Evolutionary conservation across 768 basidiomycete species (phyloP).

Genomic region (Tylopilus rubrobrunneus): DNA sequence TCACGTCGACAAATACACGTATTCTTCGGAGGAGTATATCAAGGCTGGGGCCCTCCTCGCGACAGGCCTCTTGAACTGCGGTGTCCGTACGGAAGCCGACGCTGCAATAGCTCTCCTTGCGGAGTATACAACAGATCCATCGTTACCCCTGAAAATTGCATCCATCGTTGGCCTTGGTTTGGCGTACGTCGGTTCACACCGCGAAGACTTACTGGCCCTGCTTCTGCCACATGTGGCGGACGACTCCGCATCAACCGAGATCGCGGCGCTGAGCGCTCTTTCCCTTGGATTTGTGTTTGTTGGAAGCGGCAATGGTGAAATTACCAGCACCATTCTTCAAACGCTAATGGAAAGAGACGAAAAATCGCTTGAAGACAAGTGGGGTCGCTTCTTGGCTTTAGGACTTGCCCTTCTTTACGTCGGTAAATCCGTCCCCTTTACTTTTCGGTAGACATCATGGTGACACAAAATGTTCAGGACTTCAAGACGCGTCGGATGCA

Average conservation of each 20-base stretch:
- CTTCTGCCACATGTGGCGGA: slow-evolving; percentile 84
- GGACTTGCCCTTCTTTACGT: slow-evolving; percentile 89
- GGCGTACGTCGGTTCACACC: slow-evolving; percentile 91
- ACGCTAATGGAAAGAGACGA: slow-evolving; percentile 83
- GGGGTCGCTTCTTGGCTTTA: slow-evolving; percentile 87
- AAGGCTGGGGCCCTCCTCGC: slow-evolving; percentile 97
- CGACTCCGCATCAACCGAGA: slow-evolving; percentile 81
- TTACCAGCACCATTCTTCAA: slow-evolving; percentile 85
- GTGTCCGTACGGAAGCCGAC: slow-evolving; percentile 89
- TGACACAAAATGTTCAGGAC: slow-evolving; percentile 47
- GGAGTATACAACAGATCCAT: slow-evolving; percentile 87
- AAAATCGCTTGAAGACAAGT: slow-evolving; percentile 82
- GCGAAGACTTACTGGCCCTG: slow-evolving; percentile 74
- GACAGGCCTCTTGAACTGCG: slow-evolving; percentile 86
- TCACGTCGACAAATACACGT: slow-evolving; percentile 97
- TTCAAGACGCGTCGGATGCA: slow-evolving; percentile 93
- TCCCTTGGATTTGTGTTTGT: slow-evolving; percentile 94
- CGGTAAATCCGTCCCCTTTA: slow-evolving; percentile 45
- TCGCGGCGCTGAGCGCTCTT: slow-evolving; percentile 79
- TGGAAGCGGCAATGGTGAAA: slow-evolving; percentile 91
- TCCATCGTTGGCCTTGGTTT: slow-evolving; percentile 92
- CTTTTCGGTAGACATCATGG: not conserved
- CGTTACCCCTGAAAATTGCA: slow-evolving; percentile 75
- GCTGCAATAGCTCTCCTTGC: slow-evolving; percentile 86
- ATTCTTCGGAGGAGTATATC: slow-evolving; percentile 93